Base-by-base conservation (phyloP, 2,329 filamentous ascomycete genomes). In the Trichoderma oligosporum region DNA sequence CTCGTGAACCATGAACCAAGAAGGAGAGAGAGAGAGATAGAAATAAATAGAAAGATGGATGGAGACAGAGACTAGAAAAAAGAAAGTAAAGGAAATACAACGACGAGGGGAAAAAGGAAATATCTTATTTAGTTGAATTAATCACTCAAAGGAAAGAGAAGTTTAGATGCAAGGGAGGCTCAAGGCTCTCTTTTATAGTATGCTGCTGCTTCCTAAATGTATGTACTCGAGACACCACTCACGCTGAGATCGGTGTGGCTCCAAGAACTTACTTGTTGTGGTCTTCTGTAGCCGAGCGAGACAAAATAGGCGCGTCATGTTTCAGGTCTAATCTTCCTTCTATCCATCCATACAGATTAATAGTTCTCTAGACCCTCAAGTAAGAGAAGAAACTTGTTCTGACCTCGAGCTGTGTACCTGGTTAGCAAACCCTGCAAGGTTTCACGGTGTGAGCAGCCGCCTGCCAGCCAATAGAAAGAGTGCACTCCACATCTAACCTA, bases 41-140 rank as follows among this genome's bases (percentile, higher is more conserved):
- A 57, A 44, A 66, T 63, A 56, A 61, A 62, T 65, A 58, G 60
- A 60, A 51, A 53, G 60, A 62, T 56, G 63, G 60, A 39, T 12
- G 47, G 49, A 60, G 49, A 60, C 39, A 35, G 20, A 52, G 27
- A 12, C 35, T 38, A 35, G 24, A n/a, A 20, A 11, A 41, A 46
- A 20, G 11, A 18, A 14, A 27, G 6, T 12, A 11, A 44, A 31
- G 20, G 35, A 41, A 62, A 58, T n/a, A n/a, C n/a, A n/a, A n/a
- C n/a, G n/a, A n/a, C n/a, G n/a, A n/a, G n/a, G n/a, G n/a, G n/a
- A 45, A 58, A 60, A 20, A 20, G 7, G 16, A 39, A 4, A 3
- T 11, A 25, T 11, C 6, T 39, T 45, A 12, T 25, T 7, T 25
- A 8, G 18, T 27, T 20, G 14, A 18, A 6, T 36, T 24, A 29